Percentiles rank a stretch among this genome's conserved stretches.
phyloP scores from a whole-genome alignment of 2,329 filamentous ascomycete genomes.

The Talaromyces rugulosus region DNA sequence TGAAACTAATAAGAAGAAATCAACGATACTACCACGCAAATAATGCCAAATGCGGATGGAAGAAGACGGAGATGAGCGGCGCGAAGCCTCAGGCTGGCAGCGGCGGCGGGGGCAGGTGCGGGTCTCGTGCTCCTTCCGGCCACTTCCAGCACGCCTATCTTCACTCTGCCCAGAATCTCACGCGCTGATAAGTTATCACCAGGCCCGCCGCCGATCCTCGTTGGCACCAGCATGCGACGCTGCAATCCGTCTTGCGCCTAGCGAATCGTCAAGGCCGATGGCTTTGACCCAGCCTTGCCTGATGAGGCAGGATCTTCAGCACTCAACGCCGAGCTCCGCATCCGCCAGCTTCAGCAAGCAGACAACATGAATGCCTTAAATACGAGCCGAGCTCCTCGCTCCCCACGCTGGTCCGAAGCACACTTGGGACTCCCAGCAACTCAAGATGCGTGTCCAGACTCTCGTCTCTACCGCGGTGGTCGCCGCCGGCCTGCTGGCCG shows the following conservation, averaged over 20 bases:
- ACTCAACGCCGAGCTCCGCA: background rate
- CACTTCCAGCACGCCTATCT: no score
- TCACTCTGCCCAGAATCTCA: no score
- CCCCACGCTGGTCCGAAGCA: background rate
- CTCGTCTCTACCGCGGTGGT: slow-evolving; percentile 7
- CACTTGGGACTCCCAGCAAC: background rate
- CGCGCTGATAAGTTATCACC: background rate
- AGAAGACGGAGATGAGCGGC: no score
- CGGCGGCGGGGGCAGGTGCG: no score
- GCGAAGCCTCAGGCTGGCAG: no score
- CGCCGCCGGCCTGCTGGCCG: slow-evolving; percentile 9
- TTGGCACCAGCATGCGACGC: background rate
- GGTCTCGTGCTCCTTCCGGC: no score
- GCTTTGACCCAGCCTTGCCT: background rate
- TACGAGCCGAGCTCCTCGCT: background rate
- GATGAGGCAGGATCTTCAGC: background rate
- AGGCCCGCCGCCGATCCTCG: background rate
- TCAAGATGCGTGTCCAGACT: slow-evolving; percentile 10
- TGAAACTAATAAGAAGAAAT: background rate
- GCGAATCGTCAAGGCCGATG: background rate
- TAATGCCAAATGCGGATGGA: no score
- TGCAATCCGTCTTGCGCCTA: background rate
- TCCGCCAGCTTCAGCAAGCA: background rate
- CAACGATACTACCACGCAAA: no score
- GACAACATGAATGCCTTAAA: background rate